phyloP scores from a whole-genome alignment of 1,139 yeast species.

The Trichomonascaceae sp. region DNA sequence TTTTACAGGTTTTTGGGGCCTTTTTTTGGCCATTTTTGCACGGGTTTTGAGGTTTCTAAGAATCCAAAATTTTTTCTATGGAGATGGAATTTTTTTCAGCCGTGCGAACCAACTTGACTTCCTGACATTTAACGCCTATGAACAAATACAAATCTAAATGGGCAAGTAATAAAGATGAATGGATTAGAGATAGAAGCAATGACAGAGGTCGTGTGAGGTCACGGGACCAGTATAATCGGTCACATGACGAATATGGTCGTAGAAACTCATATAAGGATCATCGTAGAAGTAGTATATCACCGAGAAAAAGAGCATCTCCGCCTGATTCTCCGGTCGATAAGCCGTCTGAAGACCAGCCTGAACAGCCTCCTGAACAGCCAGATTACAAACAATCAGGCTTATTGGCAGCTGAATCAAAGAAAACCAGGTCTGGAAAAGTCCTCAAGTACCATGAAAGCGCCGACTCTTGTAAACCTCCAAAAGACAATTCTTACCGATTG shows the following conservation, averaged over 20 bases:
- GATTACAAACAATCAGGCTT: conserved; percentile 43
- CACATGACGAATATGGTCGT: background rate
- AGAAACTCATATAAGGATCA: background rate
- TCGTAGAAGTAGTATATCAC: conserved; percentile 1
- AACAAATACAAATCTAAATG: conserved; percentile 7
- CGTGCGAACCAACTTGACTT: background rate
- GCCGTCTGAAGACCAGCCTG: conserved; percentile 22
- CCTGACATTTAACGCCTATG: background rate
- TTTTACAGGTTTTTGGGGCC: conserved; percentile 8
- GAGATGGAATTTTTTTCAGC: conserved; percentile 5
- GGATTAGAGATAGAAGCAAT: conserved; percentile 6
- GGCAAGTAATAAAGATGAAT: conserved; percentile 3
- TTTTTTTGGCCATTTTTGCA: conserved; percentile 10
- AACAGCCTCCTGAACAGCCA: conserved; percentile 26
- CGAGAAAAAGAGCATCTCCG: background rate
- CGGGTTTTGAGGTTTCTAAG: background rate
- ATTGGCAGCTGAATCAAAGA: conserved; percentile 41
- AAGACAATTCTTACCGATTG: conserved; percentile 16
- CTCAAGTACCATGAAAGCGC: conserved; percentile 42
- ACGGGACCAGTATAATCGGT: background rate
- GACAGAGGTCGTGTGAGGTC: conserved; percentile 3
- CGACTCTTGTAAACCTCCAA: conserved; percentile 36
- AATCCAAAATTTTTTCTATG: background rate
- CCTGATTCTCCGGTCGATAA: background rate
- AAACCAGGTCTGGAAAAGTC: conserved; percentile 35